phyloP scores from a whole-genome alignment of 2,329 filamentous ascomycete species.

The Claviceps arundinis region DNA sequence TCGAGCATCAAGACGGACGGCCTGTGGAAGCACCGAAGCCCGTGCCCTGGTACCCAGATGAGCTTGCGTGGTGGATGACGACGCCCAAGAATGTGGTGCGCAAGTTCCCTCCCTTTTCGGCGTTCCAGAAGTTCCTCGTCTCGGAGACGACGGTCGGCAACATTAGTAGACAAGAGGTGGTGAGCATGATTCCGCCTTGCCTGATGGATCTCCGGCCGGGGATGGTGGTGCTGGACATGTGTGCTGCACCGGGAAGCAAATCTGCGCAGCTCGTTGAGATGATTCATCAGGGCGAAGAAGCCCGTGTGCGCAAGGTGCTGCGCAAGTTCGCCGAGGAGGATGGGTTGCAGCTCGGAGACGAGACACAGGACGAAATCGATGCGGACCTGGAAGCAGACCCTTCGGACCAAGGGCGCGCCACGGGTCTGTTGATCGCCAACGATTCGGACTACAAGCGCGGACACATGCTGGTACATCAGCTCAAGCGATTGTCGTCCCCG shows the following conservation, averaged over 20 bases:
- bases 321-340: conserved; percentile 49
- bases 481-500: conserved; percentile 91
- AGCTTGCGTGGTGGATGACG: conserved; percentile 94
- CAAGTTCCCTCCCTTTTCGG: conserved; percentile 84
- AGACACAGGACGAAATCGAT: conserved; percentile 34
- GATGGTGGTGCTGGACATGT: conserved; percentile 90
- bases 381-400: conserved; percentile 44
- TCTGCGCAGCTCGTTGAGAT: conserved; percentile 90
- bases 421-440: conserved; percentile 86
- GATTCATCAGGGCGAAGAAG: conserved; percentile 86
- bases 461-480: conserved; percentile 94
- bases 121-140: conserved; percentile 95
- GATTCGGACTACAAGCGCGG: conserved; percentile 93
- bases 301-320: conserved; percentile 60
- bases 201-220: conserved; percentile 83
- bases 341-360: conserved; percentile 35
- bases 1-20: conserved; percentile 69
- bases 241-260: conserved; percentile 93
- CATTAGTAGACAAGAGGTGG: conserved; percentile 92
- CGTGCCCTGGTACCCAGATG: conserved; percentile 86
- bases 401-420: conserved; percentile 72
- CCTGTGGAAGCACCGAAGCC: conserved; percentile 69
- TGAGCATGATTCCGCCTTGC: conserved; percentile 96
- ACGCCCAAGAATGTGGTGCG: conserved; percentile 93
- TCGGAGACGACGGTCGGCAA: conserved; percentile 96